Percentiles rank a stretch among this genome's conserved stretches.
Conservation (phyloP, 768 basidiomycete species). For the Suillus ampliporus region DNA sequence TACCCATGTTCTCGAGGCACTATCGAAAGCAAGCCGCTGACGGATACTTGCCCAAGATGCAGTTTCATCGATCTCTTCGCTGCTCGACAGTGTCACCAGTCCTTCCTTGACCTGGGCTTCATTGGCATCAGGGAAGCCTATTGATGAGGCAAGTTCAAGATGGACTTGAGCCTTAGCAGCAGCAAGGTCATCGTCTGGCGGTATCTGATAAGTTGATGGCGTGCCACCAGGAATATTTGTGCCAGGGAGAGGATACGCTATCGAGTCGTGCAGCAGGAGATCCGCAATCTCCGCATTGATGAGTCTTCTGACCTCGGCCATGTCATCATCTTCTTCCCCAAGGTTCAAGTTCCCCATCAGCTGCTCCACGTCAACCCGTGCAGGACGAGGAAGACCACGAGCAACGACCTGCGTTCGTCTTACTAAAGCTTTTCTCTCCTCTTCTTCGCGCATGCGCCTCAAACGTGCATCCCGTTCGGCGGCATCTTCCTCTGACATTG, state of each 20-base stretch:
- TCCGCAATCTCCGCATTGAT: conserved; percentile 80
- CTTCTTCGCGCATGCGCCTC: conserved; percentile 69
- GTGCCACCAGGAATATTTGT: conserved; percentile 78
- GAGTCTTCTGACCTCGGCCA: conserved; percentile 59
- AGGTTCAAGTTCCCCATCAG: conserved; percentile 66
- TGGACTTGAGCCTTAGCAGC: conserved; percentile 76
- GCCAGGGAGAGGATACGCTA: conserved; percentile 87
- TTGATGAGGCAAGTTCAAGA: conserved; percentile 73
- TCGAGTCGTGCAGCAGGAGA: conserved; percentile 86
- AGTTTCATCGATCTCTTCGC: conserved; percentile 63
- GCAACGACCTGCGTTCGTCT: conserved; percentile 84
- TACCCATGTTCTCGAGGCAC: conserved; percentile 64
- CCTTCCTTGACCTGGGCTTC: conserved; percentile 82
- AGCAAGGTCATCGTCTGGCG: conserved; percentile 77
- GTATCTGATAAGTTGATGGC: conserved; percentile 69
- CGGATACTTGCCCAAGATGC: conserved; percentile 77
- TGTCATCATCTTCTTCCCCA: conserved; percentile 51
- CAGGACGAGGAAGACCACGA: conserved; percentile 82
- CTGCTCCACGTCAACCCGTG: conserved; percentile 72
- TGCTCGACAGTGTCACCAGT: conserved; percentile 64
- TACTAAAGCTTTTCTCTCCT: conserved; percentile 80
- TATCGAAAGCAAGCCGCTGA: conserved; percentile 67
- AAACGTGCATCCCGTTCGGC: conserved; percentile 87
- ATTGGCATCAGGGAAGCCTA: conserved; percentile 87
- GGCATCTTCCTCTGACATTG: conserved; percentile 76